A percentile compares a stretch with the other conserved stretches of the same genome.
These are phyloP conservation scores for Allium sativum DNA, from an alignment of 106 monocot species.

Conservation along the genomic window DNA sequence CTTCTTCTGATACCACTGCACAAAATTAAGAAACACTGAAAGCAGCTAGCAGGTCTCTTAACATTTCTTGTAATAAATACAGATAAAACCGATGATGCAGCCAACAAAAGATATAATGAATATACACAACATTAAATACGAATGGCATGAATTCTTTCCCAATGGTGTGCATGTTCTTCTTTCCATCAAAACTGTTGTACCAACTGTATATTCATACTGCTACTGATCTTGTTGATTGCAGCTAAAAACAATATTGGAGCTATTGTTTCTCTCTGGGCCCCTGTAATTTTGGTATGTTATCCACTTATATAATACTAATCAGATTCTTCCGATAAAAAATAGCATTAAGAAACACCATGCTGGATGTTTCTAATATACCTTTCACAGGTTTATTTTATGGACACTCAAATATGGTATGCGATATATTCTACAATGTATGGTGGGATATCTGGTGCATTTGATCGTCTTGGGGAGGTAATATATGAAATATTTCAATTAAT, in stretches of 20 bases:
- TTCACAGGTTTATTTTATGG: conserved; percentile 96
- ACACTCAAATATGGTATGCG: conserved; percentile 99
- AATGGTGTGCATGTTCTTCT: conserved; percentile 46
- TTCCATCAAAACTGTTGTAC: not conserved
- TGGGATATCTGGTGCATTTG: conserved; percentile 89
- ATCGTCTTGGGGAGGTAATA: conserved; percentile 84
- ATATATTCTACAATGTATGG: conserved; percentile 93
- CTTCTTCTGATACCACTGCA: conserved; percentile 4
- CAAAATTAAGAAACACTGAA: not conserved
- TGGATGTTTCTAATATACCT: not conserved
- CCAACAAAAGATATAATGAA: conserved; percentile 98
- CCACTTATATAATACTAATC: conserved; percentile 4
- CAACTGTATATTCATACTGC: conserved; percentile 1
- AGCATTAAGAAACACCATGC: not conserved
- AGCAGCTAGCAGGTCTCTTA: not conserved
- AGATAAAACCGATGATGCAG: conserved; percentile 83
- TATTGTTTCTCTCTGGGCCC: conserved; percentile 76
- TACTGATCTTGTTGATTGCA: conserved; percentile 27
- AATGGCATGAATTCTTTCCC: conserved; percentile 97
- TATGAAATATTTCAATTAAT: not conserved
- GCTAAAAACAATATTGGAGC: conserved; percentile 74
- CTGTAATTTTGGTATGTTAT: conserved; percentile 73
- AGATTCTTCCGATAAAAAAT: not conserved
- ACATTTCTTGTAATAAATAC: conserved; percentile 5
- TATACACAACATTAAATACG: conserved; percentile 67